phyloP scores from a whole-genome alignment of 2,329 filamentous ascomycete species.

The Colletotrichum limetticola region DNA sequence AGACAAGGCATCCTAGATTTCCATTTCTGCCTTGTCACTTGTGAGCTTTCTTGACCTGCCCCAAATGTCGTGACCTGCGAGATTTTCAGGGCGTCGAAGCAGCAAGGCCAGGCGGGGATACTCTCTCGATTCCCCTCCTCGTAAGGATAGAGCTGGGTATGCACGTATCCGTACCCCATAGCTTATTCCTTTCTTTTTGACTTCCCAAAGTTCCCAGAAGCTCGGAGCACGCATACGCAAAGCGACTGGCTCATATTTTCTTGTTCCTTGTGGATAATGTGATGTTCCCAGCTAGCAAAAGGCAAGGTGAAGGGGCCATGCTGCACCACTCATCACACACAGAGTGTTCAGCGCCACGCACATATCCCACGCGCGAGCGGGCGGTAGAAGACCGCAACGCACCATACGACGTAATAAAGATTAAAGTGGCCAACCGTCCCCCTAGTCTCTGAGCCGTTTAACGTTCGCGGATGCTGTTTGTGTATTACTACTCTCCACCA shows the following conservation, averaged over 20 bases:
- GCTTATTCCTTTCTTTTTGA: background rate
- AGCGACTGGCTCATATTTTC: background rate
- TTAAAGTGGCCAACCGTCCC: background rate
- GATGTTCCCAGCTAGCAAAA: background rate
- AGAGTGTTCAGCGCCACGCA: background rate
- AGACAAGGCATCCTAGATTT: background rate
- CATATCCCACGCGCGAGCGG: background rate
- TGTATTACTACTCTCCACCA: background rate
- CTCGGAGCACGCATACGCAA: background rate
- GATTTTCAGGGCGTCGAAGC: background rate
- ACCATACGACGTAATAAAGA: background rate
- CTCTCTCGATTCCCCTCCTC: background rate
- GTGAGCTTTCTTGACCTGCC: background rate
- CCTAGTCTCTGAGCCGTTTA: background rate
- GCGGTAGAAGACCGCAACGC: background rate
- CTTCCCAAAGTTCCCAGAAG: background rate
- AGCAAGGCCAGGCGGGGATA: background rate
- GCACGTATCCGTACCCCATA: background rate
- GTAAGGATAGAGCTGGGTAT: background rate
- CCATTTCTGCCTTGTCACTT: background rate
- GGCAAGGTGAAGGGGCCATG: background rate
- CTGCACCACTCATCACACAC: background rate
- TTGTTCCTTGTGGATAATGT: background rate
- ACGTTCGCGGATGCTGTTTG: background rate
- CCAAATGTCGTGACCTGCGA: background rate